These are phyloP conservation scores for Rubroshorea leprosula DNA, from an alignment of 345 rosid species.

Conservation along the genomic window DNA sequence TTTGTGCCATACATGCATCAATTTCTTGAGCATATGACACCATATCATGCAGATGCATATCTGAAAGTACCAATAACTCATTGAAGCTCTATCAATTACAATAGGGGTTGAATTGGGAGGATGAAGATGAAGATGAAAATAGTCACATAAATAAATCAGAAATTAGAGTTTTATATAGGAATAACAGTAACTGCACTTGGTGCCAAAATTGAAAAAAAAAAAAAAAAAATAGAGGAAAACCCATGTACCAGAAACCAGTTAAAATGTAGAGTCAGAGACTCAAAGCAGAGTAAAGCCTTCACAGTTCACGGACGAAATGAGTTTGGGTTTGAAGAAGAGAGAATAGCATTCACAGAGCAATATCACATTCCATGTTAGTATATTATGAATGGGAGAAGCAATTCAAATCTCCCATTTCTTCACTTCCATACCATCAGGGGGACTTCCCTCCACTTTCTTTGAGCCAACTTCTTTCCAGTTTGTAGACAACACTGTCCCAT, in stretches of 20 bases:
- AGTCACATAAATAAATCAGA: not conserved
- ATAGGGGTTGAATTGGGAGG: no score
- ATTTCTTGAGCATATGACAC: no score
- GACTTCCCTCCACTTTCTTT: conserved; percentile 85
- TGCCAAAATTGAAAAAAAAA: not conserved
- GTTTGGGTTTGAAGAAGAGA: not conserved
- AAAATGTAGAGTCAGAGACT: not conserved
- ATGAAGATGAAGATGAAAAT: no score
- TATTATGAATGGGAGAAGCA: not conserved
- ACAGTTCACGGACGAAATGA: not conserved
- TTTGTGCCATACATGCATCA: no score
- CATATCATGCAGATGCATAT: no score
- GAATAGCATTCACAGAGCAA: conserved; percentile 13
- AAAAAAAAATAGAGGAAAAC: not conserved
- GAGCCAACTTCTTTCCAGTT: conserved; percentile 93
- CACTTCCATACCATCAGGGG: conserved; percentile 95
- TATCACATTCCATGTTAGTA: conserved; percentile 8
- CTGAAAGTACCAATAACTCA: no score
- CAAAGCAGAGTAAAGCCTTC: conserved; percentile 1
- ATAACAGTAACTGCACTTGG: not conserved
- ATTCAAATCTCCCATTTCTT: conserved; percentile 70
- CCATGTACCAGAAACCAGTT: not conserved
- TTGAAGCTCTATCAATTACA: no score
- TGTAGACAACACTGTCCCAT: conserved; percentile 92
- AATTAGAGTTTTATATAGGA: no score